phyloP scores from a whole-genome alignment of 2,329 filamentous ascomycete genomes.

The Trichophyton benhamiae region DNA sequence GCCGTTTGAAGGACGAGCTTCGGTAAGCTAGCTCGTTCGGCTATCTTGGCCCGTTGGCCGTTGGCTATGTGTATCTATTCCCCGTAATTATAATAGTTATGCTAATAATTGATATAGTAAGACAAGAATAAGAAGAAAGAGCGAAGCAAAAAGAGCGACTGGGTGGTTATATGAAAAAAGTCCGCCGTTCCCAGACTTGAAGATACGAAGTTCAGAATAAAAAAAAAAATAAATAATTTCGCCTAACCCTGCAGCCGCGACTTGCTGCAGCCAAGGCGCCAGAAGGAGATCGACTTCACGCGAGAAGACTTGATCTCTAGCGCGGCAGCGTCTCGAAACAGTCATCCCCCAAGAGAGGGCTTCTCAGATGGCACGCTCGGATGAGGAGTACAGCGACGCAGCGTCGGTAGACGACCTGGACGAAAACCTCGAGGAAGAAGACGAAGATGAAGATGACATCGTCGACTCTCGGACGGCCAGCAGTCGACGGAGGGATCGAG shows the following conservation, averaged over 20 bases:
- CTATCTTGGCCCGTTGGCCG: not conserved
- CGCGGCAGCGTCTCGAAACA: not conserved
- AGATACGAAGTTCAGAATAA: not conserved
- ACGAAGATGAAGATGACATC: constrained; percentile 15
- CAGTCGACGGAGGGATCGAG: not conserved
- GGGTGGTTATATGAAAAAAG: not conserved
- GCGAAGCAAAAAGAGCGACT: not conserved
- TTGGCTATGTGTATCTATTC: not conserved
- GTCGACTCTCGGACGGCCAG: not conserved
- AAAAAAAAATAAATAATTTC: not conserved
- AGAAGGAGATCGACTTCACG: constrained; percentile 1
- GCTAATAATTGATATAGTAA: no score
- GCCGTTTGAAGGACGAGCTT: not conserved
- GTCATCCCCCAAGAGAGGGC: not conserved
- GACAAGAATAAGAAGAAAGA: not conserved
- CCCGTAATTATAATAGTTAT: no score
- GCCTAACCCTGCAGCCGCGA: not conserved
- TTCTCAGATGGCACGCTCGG: constrained; percentile 34
- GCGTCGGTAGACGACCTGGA: constrained; percentile 34
- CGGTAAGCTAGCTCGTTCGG: not conserved
- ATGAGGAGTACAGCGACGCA: constrained; percentile 42
- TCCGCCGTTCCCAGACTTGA: not conserved
- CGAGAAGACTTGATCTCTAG: constrained; percentile 1
- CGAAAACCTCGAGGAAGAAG: constrained; percentile 22
- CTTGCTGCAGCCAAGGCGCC: not conserved